These are phyloP conservation scores for Rossbeevera mucosa DNA, from an alignment of 768 basidiomycete genomes.

Conservation along the genomic window DNA sequence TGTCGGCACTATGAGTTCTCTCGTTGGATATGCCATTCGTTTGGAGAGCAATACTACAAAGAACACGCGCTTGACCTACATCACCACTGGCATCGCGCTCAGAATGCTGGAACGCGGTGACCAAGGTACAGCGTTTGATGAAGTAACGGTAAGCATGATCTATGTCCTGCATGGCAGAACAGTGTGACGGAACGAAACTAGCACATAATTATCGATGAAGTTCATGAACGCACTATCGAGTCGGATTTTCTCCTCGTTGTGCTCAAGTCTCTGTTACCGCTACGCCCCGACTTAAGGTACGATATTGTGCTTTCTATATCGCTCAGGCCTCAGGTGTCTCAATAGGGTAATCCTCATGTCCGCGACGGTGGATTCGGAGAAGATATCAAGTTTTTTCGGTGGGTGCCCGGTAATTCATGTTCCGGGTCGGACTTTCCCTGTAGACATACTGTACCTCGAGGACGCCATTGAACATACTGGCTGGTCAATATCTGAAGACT, in stretches of 20 bases:
- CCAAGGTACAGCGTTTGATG: constrained; percentile 81
- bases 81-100: constrained; percentile 92
- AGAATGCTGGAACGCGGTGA: constrained; percentile 92
- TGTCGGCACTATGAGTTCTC: constrained; percentile 70
- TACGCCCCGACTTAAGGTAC: constrained; percentile 81
- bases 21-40: constrained; percentile 93
- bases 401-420: constrained; percentile 80
- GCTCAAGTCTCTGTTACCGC: constrained; percentile 72
- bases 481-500: constrained; percentile 76
- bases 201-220: constrained; percentile 98
- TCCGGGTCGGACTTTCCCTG: constrained; percentile 93
- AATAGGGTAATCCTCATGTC: constrained; percentile 91
- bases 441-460: constrained; percentile 80
- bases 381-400: constrained; percentile 86
- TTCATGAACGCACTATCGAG: constrained; percentile 96
- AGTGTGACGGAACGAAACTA: constrained; percentile 25
- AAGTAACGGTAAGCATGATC: constrained; percentile 72
- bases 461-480: constrained; percentile 81
- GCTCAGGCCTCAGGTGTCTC: constrained; percentile 5
- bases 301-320: constrained; percentile 10
- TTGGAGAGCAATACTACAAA: constrained; percentile 82
- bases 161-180: background rate
- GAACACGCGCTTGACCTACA: constrained; percentile 75
- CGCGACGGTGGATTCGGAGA: constrained; percentile 89
- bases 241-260: constrained; percentile 96